A percentile compares a stretch with the other conserved stretches of the same genome.
phyloP scores from a whole-genome alignment of 2,329 filamentous ascomycete genomes.

The Thelonectria blattea region DNA sequence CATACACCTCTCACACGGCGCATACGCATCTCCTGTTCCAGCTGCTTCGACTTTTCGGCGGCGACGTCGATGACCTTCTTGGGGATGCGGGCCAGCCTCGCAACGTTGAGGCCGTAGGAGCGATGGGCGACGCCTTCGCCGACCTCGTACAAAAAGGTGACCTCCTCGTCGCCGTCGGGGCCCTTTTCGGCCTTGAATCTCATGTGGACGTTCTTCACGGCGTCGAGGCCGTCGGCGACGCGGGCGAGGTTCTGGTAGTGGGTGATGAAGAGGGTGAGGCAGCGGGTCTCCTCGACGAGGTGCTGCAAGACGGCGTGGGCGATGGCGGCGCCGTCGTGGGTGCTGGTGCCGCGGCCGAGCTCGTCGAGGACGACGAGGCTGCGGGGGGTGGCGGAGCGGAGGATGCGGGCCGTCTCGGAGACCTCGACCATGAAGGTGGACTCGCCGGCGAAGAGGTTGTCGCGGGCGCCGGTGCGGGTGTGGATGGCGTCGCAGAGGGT shows the following conservation, averaged over 20 bases:
- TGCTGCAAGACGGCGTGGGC: slow-evolving; percentile 89
- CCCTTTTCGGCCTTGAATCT: slow-evolving; percentile 65
- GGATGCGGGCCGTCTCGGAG: slow-evolving; percentile 87
- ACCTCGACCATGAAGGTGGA: slow-evolving; percentile 98
- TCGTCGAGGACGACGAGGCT: slow-evolving; percentile 93
- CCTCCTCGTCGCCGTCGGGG: slow-evolving; percentile 68
- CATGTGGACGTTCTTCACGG: slow-evolving; percentile 93
- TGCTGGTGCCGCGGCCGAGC: slow-evolving; percentile 89
- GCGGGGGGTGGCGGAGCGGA: slow-evolving; percentile 84
- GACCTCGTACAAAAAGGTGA: slow-evolving; percentile 95
- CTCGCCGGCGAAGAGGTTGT: slow-evolving; percentile 95
- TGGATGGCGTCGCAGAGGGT: slow-evolving; percentile 91
- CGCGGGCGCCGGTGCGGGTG: slow-evolving; percentile 93
- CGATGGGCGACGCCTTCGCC: slow-evolving; percentile 90
- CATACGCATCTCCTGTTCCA: slow-evolving; percentile 75
- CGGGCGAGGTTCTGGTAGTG: slow-evolving; percentile 88
- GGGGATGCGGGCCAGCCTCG: slow-evolving; percentile 82
- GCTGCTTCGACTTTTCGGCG: slow-evolving; percentile 75
- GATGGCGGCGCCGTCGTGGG: slow-evolving; percentile 95
- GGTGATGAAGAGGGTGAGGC: slow-evolving; percentile 93
- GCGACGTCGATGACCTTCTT: slow-evolving; percentile 79
- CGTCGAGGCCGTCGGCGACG: slow-evolving; percentile 71
- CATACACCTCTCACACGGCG: slow-evolving; percentile 63
- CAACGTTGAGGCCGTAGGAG: slow-evolving; percentile 94
- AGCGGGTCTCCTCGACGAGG: slow-evolving; percentile 74